These are phyloP conservation scores for Pterocarpus macrocarpus DNA, from an alignment of 306 rosid genomes.

Conservation along the genomic window DNA sequence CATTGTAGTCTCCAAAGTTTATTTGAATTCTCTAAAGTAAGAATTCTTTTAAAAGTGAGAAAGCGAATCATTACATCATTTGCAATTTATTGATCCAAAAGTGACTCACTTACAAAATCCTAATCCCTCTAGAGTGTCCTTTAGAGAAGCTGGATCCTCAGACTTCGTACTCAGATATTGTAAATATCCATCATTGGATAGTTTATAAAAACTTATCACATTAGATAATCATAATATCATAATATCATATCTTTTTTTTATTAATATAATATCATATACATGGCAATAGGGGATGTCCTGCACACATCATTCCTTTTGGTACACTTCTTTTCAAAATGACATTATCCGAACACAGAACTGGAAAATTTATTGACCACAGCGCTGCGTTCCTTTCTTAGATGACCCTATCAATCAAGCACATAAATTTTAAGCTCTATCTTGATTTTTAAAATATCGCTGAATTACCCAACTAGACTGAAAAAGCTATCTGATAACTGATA, in stretches of 20 bases:
- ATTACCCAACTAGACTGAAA: not conserved
- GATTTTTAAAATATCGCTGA: not conserved
- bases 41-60: too few relatives aligned
- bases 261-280: constrained; percentile 51
- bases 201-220: constrained; percentile 28
- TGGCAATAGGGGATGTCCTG: constrained; percentile 66
- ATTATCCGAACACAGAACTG: too few relatives aligned
- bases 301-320: too few relatives aligned
- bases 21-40: too few relatives aligned
- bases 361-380: too few relatives aligned
- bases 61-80: too few relatives aligned
- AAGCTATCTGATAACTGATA: not conserved
- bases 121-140: constrained; percentile 15
- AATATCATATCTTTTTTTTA: too few relatives aligned
- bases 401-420: too few relatives aligned
- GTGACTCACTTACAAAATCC: not conserved
- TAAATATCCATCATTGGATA: constrained; percentile 31
- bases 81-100: too few relatives aligned
- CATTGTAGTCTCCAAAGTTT: too few relatives aligned
- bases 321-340: too few relatives aligned
- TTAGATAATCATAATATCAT: constrained; percentile 7
- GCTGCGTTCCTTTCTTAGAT: too few relatives aligned
- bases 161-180: constrained; percentile 13
- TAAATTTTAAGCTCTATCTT: not conserved
- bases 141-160: constrained; percentile 22